Percentiles rank a stretch among this genome's conserved stretches.
Evolutionary conservation across 1,139 yeast genomes (phyloP).

Genomic region (Debaryomyces sp.): DNA sequence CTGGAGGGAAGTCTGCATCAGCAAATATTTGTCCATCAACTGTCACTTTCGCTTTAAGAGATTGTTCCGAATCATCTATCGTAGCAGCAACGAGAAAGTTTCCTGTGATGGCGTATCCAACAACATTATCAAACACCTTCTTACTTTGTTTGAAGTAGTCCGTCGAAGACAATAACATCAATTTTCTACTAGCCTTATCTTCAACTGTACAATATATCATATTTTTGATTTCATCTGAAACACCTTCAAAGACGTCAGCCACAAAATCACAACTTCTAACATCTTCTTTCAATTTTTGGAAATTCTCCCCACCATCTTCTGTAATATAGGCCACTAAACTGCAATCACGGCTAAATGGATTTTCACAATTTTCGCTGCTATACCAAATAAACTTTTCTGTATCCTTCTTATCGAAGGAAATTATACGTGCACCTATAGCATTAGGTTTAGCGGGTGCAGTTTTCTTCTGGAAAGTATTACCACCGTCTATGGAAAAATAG

Average conservation of each 20-base stretch:
- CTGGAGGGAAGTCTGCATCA: constrained; percentile 75
- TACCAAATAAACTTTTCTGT: constrained; percentile 68
- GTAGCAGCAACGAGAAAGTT: constrained; percentile 74
- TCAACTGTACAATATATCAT: constrained; percentile 64
- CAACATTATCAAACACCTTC: constrained; percentile 31
- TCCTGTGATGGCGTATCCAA: constrained; percentile 48
- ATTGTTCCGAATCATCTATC: constrained; percentile 38
- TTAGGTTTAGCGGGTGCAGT: constrained; percentile 56
- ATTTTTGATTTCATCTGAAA: constrained; percentile 41
- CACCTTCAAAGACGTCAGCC: constrained; percentile 48
- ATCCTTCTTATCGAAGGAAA: constrained; percentile 61
- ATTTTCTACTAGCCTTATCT: constrained; percentile 25
- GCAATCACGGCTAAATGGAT: constrained; percentile 48
- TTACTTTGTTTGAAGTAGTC: constrained; percentile 29
- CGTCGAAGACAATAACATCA: constrained; percentile 27
- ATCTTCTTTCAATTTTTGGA: constrained; percentile 52
- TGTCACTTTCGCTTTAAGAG: constrained; percentile 71
- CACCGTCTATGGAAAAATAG: constrained; percentile 70
- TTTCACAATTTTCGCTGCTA: constrained; percentile 62
- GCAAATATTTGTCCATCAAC: constrained; percentile 83
- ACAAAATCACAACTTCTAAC: constrained; percentile 70
- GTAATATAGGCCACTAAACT: constrained; percentile 61
- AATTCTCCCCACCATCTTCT: constrained; percentile 62
- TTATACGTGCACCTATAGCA: constrained; percentile 35
- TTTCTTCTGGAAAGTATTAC: constrained; percentile 49